A percentile compares a stretch with the other conserved stretches of the same genome.
Evolutionary conservation across 2,329 filamentous ascomycete genomes (phyloP).

Genomic region (Lasiodiplodia hormozganensis): DNA sequence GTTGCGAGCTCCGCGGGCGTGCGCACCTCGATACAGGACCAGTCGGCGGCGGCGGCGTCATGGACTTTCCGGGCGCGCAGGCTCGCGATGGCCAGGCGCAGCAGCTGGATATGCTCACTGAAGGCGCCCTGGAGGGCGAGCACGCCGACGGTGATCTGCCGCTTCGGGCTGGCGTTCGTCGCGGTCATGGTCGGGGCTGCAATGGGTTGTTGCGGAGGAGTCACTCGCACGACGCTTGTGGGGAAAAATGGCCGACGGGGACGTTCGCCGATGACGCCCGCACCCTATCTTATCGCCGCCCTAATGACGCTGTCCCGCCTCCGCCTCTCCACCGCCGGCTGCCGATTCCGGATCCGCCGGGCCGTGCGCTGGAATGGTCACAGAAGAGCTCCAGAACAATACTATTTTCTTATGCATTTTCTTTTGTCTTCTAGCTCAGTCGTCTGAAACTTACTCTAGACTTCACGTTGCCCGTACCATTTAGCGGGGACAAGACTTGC

Average conservation of each 20-base stretch:
- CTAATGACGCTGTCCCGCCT: slow-evolving; percentile 8
- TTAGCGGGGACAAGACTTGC: background rate
- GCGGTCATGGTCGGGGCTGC: slow-evolving; percentile 18
- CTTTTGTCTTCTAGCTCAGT: background rate
- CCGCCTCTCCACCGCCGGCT: background rate
- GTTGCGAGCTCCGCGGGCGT: slow-evolving; percentile 71
- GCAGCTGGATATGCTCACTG: slow-evolving; percentile 80
- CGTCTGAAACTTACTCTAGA: background rate
- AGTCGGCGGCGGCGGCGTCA: slow-evolving; percentile 43
- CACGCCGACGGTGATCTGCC: slow-evolving; percentile 62
- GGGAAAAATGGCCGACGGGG: slow-evolving; percentile 13
- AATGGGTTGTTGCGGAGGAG: slow-evolving; percentile 16
- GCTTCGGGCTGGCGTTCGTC: slow-evolving; percentile 16
- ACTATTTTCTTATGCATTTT: background rate
- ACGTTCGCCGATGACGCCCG: slow-evolving; percentile 23
- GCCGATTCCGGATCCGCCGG: slow-evolving; percentile 5
- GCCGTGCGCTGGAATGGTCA: background rate
- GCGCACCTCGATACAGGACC: slow-evolving; percentile 79
- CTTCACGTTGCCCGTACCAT: background rate
- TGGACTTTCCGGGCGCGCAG: slow-evolving; percentile 44
- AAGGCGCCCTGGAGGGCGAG: slow-evolving; percentile 91
- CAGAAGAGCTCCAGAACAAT: background rate
- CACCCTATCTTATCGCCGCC: slow-evolving; percentile 22
- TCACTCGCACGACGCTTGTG: slow-evolving; percentile 2
- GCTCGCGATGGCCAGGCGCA: slow-evolving; percentile 70